Percentiles rank a stretch among this genome's conserved stretches.
Evolutionary conservation across 768 basidiomycete species (phyloP).

Genomic region (Dendrothele bispora): DNA sequence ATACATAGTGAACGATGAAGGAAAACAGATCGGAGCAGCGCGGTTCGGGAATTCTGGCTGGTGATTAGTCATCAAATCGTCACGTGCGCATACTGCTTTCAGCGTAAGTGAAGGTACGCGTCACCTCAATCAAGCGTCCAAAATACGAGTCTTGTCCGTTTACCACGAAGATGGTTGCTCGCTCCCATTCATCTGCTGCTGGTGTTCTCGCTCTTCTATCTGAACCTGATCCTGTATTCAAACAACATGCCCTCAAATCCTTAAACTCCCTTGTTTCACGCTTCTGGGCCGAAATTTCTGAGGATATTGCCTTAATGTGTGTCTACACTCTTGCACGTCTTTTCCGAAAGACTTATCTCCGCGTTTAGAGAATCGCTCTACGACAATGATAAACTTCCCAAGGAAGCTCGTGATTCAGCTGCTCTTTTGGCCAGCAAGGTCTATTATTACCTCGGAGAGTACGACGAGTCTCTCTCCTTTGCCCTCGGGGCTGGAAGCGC

Average conservation of each 20-base stretch:
- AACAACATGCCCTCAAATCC: conserved; percentile 86
- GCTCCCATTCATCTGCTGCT: conserved; percentile 78
- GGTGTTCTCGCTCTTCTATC: conserved; percentile 90
- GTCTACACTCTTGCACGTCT: conserved; percentile 29
- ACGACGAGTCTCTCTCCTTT: conserved; percentile 94
- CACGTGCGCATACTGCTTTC: too few species aligned
- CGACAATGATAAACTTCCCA: conserved; percentile 76
- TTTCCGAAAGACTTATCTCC: conserved; percentile 11
- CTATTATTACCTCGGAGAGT: conserved; percentile 94
- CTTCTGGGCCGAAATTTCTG: conserved; percentile 99
- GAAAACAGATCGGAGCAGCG: conserved; percentile 24
- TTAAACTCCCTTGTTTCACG: conserved; percentile 84
- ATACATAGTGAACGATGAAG: conserved; percentile 39
- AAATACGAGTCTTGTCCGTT: not conserved
- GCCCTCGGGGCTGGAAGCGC: conserved; percentile 88
- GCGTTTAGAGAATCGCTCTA: conserved; percentile 80
- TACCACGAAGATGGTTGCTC: conserved; percentile 54
- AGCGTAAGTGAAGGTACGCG: not conserved
- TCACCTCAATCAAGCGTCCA: not conserved
- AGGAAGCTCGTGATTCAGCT: conserved; percentile 75
- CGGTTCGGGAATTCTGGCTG: conserved; percentile 21
- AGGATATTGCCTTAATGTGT: conserved; percentile 87
- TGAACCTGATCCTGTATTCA: conserved; percentile 85
- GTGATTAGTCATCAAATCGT: too few species aligned
- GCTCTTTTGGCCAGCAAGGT: conserved; percentile 96